Evolutionary conservation across 768 basidiomycete genomes (phyloP).

Genomic region (Exidia glandulosa): DNA sequence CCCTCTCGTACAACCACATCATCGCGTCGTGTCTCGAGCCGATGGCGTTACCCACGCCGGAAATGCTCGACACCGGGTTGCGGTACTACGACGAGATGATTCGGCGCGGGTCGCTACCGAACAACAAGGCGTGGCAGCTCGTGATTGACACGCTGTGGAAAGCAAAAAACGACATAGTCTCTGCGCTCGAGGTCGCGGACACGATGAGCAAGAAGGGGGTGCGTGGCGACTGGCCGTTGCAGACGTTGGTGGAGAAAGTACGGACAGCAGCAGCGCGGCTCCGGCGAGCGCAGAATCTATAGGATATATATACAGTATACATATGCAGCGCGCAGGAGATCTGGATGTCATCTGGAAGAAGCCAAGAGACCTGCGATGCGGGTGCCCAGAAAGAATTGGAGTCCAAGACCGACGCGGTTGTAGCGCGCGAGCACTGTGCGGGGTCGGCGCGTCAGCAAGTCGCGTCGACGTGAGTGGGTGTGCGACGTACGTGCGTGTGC

Average conservation of each 20-base stretch:
- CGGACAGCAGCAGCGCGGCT: neutral
- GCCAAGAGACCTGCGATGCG: neutral
- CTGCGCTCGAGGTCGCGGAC: neutral
- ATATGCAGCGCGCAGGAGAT: neutral
- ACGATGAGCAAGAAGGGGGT: neutral
- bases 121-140: neutral
- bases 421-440: neutral
- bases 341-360: neutral
- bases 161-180: neutral
- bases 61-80: neutral
- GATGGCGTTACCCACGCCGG: neutral
- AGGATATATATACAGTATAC: neutral
- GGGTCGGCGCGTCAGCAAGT: neutral
- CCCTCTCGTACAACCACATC: neutral
- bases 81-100: neutral
- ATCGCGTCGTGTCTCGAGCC: neutral
- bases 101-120: neutral
- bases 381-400: neutral
- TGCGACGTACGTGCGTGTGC: conserved; percentile 66
- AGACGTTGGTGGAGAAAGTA: neutral
- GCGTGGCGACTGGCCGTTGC: neutral
- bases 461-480: neutral
- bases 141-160: neutral
- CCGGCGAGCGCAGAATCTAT: neutral
- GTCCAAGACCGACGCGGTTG: neutral